These are phyloP conservation scores for Atalantia buxifolia DNA, from an alignment of 345 rosid species.

Conservation along the genomic window DNA sequence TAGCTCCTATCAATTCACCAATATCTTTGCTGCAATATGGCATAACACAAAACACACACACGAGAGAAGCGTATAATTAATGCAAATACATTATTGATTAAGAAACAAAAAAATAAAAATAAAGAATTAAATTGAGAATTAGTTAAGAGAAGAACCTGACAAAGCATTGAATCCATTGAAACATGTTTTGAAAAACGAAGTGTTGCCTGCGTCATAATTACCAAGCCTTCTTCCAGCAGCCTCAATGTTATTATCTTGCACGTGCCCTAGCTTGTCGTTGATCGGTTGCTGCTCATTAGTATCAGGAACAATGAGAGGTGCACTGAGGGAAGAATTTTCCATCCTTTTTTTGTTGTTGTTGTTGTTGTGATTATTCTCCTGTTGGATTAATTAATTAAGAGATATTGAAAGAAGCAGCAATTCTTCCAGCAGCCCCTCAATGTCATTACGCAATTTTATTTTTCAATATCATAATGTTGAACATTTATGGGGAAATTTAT, in stretches of 20 bases:
- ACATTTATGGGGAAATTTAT: background rate
- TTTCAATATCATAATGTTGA: background rate
- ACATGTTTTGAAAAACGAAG: background rate
- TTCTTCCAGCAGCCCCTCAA: too few species aligned
- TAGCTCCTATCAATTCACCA: too few species aligned
- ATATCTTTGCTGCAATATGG: too few species aligned
- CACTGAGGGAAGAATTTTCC: too few species aligned
- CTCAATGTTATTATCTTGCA: background rate
- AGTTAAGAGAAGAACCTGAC: background rate
- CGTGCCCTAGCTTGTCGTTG: too few species aligned
- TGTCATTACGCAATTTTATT: too few species aligned
- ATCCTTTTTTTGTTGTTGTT: background rate
- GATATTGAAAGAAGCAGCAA: background rate
- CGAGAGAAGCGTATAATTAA: too few species aligned
- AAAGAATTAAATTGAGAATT: background rate
- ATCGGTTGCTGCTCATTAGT: background rate
- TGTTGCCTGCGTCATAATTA: background rate
- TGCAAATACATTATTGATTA: background rate
- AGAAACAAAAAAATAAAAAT: too few species aligned
- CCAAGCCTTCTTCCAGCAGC: background rate
- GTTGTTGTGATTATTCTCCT: background rate
- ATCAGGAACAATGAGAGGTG: background rate
- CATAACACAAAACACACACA: too few species aligned
- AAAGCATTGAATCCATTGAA: slow-evolving; percentile 12
- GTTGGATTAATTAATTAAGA: background rate